Conservation (phyloP, 352 stramenopile genomes). For the Phytophthora brassicae region DNA sequence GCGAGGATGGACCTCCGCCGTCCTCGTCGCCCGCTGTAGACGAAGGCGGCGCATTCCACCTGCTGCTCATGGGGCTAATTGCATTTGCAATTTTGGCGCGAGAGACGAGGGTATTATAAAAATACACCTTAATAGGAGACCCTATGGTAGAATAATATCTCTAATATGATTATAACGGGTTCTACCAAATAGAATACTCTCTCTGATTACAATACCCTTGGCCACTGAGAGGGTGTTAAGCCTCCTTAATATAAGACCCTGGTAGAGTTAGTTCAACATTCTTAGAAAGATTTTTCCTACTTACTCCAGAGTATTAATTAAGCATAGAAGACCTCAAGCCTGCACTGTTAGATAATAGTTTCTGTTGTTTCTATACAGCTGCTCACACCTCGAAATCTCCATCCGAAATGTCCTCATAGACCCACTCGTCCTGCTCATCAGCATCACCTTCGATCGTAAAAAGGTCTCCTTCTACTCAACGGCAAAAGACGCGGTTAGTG, state of each 20-base stretch:
- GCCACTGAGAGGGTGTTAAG: no score
- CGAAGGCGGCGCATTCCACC: conserved; percentile 18
- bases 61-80: conserved; percentile 16
- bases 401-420: conserved; percentile 65
- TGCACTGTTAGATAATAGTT: no score
- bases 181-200: no score
- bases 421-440: conserved; percentile 37
- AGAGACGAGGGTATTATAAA: not conserved
- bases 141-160: not conserved
- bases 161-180: no score
- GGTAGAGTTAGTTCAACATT: no score
- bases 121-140: conserved; percentile 4
- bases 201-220: no score
- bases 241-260: no score
- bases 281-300: no score
- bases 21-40: conserved; percentile 28
- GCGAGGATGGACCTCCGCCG: no score
- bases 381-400: conserved; percentile 60
- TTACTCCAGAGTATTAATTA: no score
- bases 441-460: conserved; percentile 27
- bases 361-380: no score
- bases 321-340: no score
- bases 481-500: not conserved
- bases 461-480: conserved; percentile 31
- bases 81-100: conserved; percentile 24